Evolutionary conservation across 176 grass and related monocot genomes (phyloP), one percentile per base, ranked within the genome.

Genomic region (Tuctoria greenei): DNA sequence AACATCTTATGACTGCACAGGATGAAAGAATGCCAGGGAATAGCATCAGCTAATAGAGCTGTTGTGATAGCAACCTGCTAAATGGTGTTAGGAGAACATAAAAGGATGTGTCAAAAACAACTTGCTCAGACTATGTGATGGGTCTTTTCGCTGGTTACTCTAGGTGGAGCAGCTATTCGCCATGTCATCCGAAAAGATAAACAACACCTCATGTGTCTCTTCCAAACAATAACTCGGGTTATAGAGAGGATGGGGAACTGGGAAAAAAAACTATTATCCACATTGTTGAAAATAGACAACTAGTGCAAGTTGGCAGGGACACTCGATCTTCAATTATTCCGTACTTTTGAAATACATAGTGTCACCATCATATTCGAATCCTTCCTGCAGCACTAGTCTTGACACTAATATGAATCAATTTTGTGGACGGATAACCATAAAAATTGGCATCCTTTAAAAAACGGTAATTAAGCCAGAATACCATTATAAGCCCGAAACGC

Each of bases 1-100:
- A 52, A 41, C 66, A 80, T 50, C 55, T 61, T 80, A 62, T 10
- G 10, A 63, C 25, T 64, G 66, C 62, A 67, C 37, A 78, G 21
- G 44, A 66, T 20, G 38, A 79, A 50, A 77, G 5, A 61, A 21
- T 62, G 20, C 40, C 42, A 51, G 45, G 9, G n/a, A 31, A 31
- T 74, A 80, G 17, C 42, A 73, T 51, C 41, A 62, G 41, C 42
- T 23, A 50, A 61, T 67, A 65, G 28, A 61, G 27, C 31, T 12
- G 65, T 66, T 58, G 52, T 50, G 28, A 27, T 73, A 60, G 49
- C 13, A 28, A 57, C 25, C 26, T 59, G 63, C 37, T 79, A 66
- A 56, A 18, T 42, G 8, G 13, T 31, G 1, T 20, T 79, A 67
- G 31, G 34, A 28, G 10, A 9, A 27, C 54, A 45, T 41, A 56